These are phyloP conservation scores for Arbutus unedo DNA, from an alignment of 148 eudicot genomes.

Conservation along the genomic window DNA sequence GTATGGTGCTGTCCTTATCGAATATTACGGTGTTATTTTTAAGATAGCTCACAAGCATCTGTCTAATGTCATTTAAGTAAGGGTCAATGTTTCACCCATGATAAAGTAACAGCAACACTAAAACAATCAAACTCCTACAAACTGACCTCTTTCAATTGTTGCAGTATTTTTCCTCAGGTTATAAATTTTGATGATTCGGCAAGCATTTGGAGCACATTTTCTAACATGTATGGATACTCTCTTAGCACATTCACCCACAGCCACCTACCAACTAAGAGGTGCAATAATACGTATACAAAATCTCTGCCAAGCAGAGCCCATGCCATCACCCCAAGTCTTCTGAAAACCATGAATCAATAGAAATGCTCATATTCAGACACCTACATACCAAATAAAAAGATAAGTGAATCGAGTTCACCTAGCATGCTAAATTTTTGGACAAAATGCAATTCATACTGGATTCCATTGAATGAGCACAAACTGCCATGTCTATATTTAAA, in stretches of 20 bases:
- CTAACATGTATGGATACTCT: constrained; percentile 93
- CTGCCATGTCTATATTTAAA: too few relatives aligned
- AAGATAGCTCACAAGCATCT: too few relatives aligned
- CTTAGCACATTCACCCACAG: constrained; percentile 85
- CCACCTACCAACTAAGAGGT: constrained; percentile 64
- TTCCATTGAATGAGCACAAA: too few relatives aligned
- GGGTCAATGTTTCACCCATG: not conserved
- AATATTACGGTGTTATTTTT: too few relatives aligned
- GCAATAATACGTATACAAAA: constrained; percentile 82
- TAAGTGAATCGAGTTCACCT: too few relatives aligned
- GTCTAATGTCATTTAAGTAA: not conserved
- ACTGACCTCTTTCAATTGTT: constrained; percentile 78
- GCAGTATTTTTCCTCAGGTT: constrained; percentile 60
- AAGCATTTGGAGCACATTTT: constrained; percentile 94
- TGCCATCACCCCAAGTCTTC: too few relatives aligned
- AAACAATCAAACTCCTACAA: not conserved
- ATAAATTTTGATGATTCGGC: constrained; percentile 59
- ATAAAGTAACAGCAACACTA: not conserved
- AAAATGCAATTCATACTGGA: too few relatives aligned
- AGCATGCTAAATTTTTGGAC: too few relatives aligned
- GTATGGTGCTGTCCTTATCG: too few relatives aligned
- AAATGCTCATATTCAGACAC: too few relatives aligned
- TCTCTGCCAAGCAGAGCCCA: constrained; percentile 99
- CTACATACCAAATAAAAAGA: too few relatives aligned
- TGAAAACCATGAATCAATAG: too few relatives aligned